These are phyloP conservation scores for Neofusicoccum sp. DNA, from an alignment of 2,329 filamentous ascomycete genomes.

Conservation along the genomic window DNA sequence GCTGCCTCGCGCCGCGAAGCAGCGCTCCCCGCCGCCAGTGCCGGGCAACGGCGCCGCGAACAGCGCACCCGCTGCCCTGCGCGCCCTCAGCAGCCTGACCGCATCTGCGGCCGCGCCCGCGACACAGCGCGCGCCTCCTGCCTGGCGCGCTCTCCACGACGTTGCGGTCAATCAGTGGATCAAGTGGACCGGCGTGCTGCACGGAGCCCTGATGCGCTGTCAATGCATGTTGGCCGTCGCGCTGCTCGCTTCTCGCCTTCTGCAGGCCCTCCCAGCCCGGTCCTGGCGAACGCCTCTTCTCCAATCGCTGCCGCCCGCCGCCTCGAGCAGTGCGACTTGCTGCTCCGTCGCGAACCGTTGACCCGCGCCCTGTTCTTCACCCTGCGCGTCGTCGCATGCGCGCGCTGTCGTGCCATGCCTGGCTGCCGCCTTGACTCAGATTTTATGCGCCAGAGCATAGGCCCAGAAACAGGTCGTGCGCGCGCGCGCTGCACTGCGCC, in stretches of 20 bases:
- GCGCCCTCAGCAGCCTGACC: slow-evolving; percentile 1
- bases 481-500: neutral
- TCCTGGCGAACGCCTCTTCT: slow-evolving; percentile 5
- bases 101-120: slow-evolving; percentile 15
- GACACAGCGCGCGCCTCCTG: neutral
- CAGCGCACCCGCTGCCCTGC: slow-evolving; percentile 5
- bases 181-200: slow-evolving; percentile 16
- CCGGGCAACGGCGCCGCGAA: slow-evolving; percentile 7
- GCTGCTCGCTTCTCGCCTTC: slow-evolving; percentile 15
- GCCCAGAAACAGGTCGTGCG: neutral
- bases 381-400: neutral
- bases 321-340: slow-evolving; percentile 1
- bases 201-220: slow-evolving; percentile 18
- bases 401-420: slow-evolving; percentile 12
- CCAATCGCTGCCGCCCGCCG: slow-evolving; percentile 2
- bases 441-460: slow-evolving; percentile 8
- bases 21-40: neutral
- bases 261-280: slow-evolving; percentile 4
- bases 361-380: slow-evolving; percentile 12
- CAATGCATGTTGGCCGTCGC: slow-evolving; percentile 15
- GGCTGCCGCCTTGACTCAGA: slow-evolving; percentile 15
- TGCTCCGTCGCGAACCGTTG: slow-evolving; percentile 12
- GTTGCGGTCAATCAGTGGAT: slow-evolving; percentile 16
- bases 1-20: neutral
- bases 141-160: slow-evolving; percentile 1